phyloP scores from a whole-genome alignment of 441 rosid species.

The Melastoma candidum region DNA sequence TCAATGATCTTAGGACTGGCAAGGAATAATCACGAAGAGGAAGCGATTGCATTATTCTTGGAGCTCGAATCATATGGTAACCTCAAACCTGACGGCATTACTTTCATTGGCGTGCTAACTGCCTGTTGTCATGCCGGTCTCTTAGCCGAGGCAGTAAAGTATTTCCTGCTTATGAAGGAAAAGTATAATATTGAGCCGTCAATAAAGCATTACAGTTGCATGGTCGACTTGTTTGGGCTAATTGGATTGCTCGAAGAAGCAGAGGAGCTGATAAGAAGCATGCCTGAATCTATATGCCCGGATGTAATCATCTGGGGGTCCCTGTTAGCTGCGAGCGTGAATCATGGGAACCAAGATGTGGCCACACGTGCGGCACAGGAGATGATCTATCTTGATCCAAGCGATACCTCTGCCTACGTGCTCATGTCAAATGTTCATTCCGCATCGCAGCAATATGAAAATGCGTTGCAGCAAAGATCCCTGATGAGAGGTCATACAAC shows the following conservation, averaged over 20 bases:
- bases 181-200: conserved; percentile 42
- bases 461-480: conserved; percentile 37
- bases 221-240: conserved; percentile 45
- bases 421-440: conserved; percentile 54
- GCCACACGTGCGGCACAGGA: conserved; percentile 36
- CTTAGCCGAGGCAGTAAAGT: conserved; percentile 27
- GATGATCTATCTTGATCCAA: conserved; percentile 32
- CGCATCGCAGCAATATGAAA: conserved; percentile 25
- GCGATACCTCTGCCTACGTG: conserved; percentile 44
- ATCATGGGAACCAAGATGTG: conserved; percentile 31
- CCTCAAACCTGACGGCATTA: conserved; percentile 40
- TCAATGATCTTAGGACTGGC: conserved; percentile 57
- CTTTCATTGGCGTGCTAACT: conserved; percentile 41
- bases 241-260: conserved; percentile 46
- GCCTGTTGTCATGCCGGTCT: conserved; percentile 47
- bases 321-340: conserved; percentile 42
- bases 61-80: conserved; percentile 30
- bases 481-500: conserved; percentile 36
- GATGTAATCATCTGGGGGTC: conserved; percentile 46
- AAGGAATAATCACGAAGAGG: conserved; percentile 35
- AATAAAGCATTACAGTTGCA: conserved; percentile 52
- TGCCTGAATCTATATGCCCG: conserved; percentile 27
- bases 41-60: conserved; percentile 41
- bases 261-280: conserved; percentile 31
- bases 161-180: conserved; percentile 32